Evolutionary conservation across 352 stramenopile species (phyloP).

Genomic region (Blastocystis sp.): DNA sequence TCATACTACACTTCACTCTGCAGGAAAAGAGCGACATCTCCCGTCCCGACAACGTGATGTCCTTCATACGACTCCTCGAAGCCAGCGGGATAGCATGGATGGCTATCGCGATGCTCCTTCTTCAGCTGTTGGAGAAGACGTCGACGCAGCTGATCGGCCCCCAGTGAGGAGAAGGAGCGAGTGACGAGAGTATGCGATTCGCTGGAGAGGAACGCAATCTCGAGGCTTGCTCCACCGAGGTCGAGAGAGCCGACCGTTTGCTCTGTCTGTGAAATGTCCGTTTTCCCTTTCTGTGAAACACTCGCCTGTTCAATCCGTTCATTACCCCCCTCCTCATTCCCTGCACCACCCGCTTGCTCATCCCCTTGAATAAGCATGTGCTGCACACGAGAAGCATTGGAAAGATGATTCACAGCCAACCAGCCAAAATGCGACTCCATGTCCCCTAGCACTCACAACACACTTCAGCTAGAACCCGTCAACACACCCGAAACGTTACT

Average conservation of each 20-base stretch:
- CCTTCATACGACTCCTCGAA: not conserved
- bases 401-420: slow-evolving; percentile 36
- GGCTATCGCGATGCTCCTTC: not conserved
- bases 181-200: not conserved
- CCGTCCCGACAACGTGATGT: not conserved
- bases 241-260: slow-evolving; percentile 10
- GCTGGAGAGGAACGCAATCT: slow-evolving; percentile 30
- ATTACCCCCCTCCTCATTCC: too few relatives aligned
- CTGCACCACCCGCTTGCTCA: too few relatives aligned
- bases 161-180: slow-evolving; percentile 5
- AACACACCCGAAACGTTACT: not conserved
- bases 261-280: not conserved
- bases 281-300: not conserved
- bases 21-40: not conserved
- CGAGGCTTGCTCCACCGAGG: slow-evolving; percentile 30
- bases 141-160: not conserved
- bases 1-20: slow-evolving; percentile 15
- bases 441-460: not conserved
- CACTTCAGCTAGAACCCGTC: not conserved
- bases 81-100: slow-evolving; percentile 37
- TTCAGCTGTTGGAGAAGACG: not conserved
- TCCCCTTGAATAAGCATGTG: too few relatives aligned
- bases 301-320: too few relatives aligned
- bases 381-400: not conserved
- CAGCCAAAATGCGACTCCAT: slow-evolving; percentile 30